Evolutionary conservation across 192 early-diverging fungal species (phyloP).

Genomic region (Coemansia sp.): DNA sequence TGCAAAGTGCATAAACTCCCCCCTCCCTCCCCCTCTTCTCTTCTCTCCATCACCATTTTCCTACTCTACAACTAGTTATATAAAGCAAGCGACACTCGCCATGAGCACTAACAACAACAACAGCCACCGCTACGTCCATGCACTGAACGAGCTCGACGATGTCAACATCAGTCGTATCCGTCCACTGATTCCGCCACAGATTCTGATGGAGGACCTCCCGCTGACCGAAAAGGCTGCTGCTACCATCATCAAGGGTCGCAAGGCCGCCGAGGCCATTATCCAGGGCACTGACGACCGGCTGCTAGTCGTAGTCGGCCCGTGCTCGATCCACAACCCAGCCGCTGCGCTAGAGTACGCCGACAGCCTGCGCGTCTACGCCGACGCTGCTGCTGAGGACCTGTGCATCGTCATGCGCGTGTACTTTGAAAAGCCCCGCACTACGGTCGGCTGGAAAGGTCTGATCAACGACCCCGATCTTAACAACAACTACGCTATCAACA

Average conservation of each 20-base stretch:
- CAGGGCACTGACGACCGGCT: conserved; percentile 83
- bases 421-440: conserved; percentile 98
- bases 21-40: neutral
- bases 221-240: conserved; percentile 55
- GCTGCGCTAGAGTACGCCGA: conserved; percentile 84
- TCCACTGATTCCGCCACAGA: conserved; percentile 86
- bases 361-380: conserved; percentile 60
- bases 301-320: conserved; percentile 91
- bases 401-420: conserved; percentile 94
- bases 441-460: conserved; percentile 87
- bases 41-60: neutral
- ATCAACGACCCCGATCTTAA: conserved; percentile 81
- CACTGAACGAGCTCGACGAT: conserved; percentile 93
- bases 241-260: conserved; percentile 57
- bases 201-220: conserved; percentile 82
- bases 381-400: conserved; percentile 71
- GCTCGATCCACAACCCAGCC: conserved; percentile 91
- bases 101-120: conserved; percentile 27
- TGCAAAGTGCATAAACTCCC: neutral
- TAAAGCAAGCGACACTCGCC: neutral
- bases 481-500: conserved; percentile 92
- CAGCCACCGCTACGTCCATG: conserved; percentile 52
- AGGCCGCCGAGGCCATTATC: conserved; percentile 72
- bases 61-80: neutral
- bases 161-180: conserved; percentile 79